Base-by-base conservation (phyloP, 2,329 filamentous ascomycete species). In the Diplodia corticola region DNA sequence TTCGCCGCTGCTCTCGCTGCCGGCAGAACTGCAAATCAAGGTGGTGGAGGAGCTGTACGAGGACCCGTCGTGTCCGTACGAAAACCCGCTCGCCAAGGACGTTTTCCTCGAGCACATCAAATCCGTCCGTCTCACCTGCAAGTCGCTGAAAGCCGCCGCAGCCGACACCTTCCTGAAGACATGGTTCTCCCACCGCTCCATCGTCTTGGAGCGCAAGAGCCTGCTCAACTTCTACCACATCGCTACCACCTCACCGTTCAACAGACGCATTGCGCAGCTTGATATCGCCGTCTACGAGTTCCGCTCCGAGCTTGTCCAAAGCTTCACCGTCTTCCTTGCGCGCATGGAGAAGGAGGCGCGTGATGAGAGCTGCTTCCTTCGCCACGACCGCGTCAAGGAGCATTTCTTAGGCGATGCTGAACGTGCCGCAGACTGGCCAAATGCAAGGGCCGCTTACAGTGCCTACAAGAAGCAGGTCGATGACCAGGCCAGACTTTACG, bases 41-140 rank as follows among this genome's bases (percentile, higher is more conserved):
- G 63, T 69, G 26, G 66, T 68, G 5, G 65, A 69, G 7, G 60
- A 68, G 51, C 65, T 69, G 13, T 68, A 66, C 67, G 63, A 66
- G 61, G 33, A 64, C 50, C 33, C 65, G 20, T 51, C 61, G 10
- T 61, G 64, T 35, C 40, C 64, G 7, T 61, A 61, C 12, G 54
- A 49, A 44, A 64, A 51, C 48, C 67, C 37, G 5, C 57, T 61
- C 48, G 57, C 44, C 57, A 37, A 63, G 22, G 61, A 67, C 17
- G 28, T 50, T 20, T 64, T 70, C n/a, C 69, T 68, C 17, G 65
- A 63, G 59, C 66, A 68, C 53, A 50, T 69, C 48, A 63, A 66
- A 20, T 61, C 67, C 15, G 66, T 68, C 13, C 66, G 67, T 24
- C 67, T 69, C 24, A 65, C 67, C 24, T 67, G 68, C 44, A 69